A percentile compares a stretch with the other conserved stretches of the same genome.
Conservation (phyloP, 2,329 filamentous ascomycete species). For the Colletotrichum sp. region DNA sequence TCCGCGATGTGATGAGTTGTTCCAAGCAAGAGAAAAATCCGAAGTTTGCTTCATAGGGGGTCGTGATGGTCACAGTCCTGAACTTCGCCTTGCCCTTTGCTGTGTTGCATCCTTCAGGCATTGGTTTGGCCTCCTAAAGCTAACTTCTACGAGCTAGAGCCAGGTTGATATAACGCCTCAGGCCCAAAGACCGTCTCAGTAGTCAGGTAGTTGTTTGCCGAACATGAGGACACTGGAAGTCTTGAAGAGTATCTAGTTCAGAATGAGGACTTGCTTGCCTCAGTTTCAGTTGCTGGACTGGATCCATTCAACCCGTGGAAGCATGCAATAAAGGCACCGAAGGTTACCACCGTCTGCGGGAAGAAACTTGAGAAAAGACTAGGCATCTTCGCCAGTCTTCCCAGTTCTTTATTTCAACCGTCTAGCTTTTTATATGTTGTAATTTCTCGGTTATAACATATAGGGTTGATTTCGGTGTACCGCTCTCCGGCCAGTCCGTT, state of each 20-base stretch:
- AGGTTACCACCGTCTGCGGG: background rate
- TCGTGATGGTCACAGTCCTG: background rate
- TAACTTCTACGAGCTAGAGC: background rate
- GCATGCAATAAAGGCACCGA: background rate
- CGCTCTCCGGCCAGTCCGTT: too few relatives aligned
- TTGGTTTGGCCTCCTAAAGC: background rate
- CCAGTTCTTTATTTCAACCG: too few relatives aligned
- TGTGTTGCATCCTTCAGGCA: background rate
- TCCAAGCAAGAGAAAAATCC: background rate
- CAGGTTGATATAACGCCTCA: accelerated
- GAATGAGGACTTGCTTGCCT: too few relatives aligned
- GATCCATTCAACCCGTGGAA: background rate
- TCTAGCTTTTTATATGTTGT: too few relatives aligned
- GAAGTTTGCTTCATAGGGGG: background rate
- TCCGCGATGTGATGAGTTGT: background rate
- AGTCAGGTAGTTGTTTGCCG: background rate
- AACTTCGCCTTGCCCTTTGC: background rate
- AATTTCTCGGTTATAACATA: background rate
- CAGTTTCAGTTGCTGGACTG: background rate
- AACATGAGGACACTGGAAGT: accelerated
- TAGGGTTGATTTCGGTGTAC: background rate
- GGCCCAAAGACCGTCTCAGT: background rate
- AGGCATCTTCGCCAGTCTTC: background rate
- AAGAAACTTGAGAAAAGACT: too few relatives aligned
- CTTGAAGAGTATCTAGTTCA: background rate